Percentiles rank a stretch among this genome's conserved stretches.
These are phyloP conservation scores for Stramenopiles sp. DNA, from an alignment of 352 stramenopile species.

Conservation along the genomic window DNA sequence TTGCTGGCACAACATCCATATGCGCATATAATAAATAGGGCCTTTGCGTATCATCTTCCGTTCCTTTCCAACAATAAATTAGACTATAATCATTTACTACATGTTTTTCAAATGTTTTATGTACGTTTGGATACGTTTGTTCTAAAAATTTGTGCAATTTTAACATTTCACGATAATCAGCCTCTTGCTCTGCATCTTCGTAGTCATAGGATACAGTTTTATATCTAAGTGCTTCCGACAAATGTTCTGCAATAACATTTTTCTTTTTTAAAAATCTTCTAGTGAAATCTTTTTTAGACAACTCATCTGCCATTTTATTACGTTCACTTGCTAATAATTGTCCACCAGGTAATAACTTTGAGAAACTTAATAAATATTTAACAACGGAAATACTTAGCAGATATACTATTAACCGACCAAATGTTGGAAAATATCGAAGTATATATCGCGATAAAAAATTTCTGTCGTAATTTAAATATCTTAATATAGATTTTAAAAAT, in stretches of 20 bases:
- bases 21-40: conserved; percentile 23
- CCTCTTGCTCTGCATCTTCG: neutral
- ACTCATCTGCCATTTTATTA: neutral
- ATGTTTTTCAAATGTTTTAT: neutral
- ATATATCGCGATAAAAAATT: neutral
- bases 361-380: neutral
- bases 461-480: neutral
- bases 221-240: neutral
- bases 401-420: neutral
- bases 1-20: conserved; percentile 21
- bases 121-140: neutral
- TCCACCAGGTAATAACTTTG: neutral
- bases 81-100: conserved; percentile 19
- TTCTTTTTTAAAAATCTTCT: neutral
- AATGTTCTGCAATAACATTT: neutral
- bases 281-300: neutral
- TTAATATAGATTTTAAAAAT: neutral
- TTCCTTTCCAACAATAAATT: conserved; percentile 17
- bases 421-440: neutral
- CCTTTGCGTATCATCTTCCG: conserved; percentile 1
- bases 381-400: neutral
- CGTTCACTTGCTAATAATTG: neutral
- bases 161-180: neutral
- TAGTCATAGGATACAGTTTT: neutral
- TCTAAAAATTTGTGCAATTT: neutral